Base-by-base conservation (phyloP, 495 filamentous ascomycete genomes). In the Talaromyces ruber region DNA sequence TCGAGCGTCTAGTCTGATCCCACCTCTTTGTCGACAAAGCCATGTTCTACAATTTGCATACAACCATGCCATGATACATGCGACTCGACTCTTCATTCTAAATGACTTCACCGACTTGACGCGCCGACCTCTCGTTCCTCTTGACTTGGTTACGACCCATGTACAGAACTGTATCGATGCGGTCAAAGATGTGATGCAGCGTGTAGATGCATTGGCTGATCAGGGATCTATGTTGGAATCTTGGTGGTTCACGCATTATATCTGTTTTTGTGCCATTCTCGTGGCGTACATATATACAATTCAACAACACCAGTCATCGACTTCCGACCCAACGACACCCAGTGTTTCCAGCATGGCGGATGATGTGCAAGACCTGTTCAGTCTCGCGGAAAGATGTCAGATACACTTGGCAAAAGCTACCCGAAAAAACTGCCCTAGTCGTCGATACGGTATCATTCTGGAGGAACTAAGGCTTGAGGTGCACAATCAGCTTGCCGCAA, bases 211-310 rank as follows among this genome's bases (percentile, higher is more conserved):
- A 21, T 67, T 79, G 12, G 76, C 71, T 29, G 72, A 74, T 34
- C 75, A 76, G 63, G 71, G 68, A 3, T 61, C 72, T 24, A 65
- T 79, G 53, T 71, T 75, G 11, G 72, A 74, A 54, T 77, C 75
- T 4, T 78, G 76, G 51, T 77, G 79, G 82, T 83, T 84, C 58
- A 82, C 79, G 0, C 79, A 82, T 60, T 82, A 82, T 59, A 76
- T 81, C 18, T 79, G 77, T 50, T 84, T 82, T 59, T 82, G 78
- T 39, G 82, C 81, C n/a, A 77, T 81, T 25, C 70, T 81, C 8
- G 78, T 82, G 29, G 72, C 81, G 7, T 82, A 83, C 45, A 81
- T 84, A 24, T 78, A 81, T 61, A 76, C 78, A 0, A 84, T 84
- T 56, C 81, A 84, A 58, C 76, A 80, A 32, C 71, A 74, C 58